Evolutionary conservation across 1,284 basidiomycete species (phyloP).

Genomic region (Cutaneotrichosporon sp.): DNA sequence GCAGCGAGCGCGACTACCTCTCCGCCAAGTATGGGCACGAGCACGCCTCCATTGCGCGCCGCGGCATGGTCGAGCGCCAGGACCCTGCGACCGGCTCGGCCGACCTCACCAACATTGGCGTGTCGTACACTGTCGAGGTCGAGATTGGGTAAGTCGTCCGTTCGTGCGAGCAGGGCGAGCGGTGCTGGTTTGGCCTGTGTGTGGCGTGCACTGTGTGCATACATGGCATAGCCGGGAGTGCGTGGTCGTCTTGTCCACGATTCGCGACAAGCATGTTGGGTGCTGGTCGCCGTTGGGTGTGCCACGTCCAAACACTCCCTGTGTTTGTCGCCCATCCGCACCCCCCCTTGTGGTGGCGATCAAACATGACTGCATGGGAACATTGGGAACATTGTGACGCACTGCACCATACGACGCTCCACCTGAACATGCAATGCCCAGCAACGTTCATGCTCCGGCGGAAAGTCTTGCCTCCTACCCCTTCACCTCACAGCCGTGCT

Average conservation of each 20-base stretch:
- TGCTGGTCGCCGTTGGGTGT: not conserved
- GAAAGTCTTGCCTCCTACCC: not conserved
- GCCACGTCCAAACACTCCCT: not conserved
- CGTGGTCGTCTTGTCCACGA: too few species aligned
- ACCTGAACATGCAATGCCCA: too few species aligned
- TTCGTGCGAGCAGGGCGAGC: not conserved
- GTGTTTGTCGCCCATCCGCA: too few species aligned
- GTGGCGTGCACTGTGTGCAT: too few species aligned
- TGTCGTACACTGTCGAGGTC: slow-evolving; percentile 41
- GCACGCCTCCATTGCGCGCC: not conserved
- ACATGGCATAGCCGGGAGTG: too few species aligned
- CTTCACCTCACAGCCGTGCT: not conserved
- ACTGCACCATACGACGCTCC: too few species aligned
- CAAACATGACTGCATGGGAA: too few species aligned
- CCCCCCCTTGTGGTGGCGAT: too few species aligned
- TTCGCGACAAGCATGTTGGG: too few species aligned
- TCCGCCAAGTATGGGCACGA: not conserved
- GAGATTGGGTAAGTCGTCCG: slow-evolving; percentile 25
- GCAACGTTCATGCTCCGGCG: too few species aligned
- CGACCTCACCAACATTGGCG: slow-evolving; percentile 38
- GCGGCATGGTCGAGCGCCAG: slow-evolving; percentile 4
- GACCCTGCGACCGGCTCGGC: not conserved
- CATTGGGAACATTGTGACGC: too few species aligned
- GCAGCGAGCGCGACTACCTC: slow-evolving; percentile 4
- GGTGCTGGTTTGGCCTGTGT: too few species aligned